Evolutionary conservation across 352 stramenopile genomes (phyloP).

Genomic region (Globisporangium paddicum): DNA sequence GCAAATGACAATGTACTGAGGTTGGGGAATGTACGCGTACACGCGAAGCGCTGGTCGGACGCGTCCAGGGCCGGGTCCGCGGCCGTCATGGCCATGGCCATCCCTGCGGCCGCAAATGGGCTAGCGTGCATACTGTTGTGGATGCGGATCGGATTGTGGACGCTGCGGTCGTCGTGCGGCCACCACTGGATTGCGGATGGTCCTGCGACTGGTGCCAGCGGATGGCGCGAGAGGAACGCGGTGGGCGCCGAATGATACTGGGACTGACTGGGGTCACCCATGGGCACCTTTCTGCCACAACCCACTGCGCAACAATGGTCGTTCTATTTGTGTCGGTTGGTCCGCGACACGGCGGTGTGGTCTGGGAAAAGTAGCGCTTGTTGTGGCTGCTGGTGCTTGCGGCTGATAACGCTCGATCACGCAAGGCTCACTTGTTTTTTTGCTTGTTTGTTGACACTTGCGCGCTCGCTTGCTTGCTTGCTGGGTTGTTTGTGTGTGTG

Average conservation of each 20-base stretch:
- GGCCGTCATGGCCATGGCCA: not conserved
- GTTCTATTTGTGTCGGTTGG: not conserved
- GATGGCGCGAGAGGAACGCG: not conserved
- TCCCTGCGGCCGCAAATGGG: slow-evolving; percentile 4
- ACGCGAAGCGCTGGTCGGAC: slow-evolving; percentile 58
- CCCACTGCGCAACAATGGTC: not conserved
- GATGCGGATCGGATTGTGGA: not conserved
- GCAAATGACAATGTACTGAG: slow-evolving; percentile 11
- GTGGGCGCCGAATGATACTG: no score
- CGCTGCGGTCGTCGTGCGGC: not conserved
- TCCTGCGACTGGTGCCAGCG: not conserved
- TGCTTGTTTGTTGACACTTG: not conserved
- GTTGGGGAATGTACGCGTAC: slow-evolving; percentile 44
- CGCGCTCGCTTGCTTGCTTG: not conserved
- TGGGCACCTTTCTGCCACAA: no score
- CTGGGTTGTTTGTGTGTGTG: not conserved
- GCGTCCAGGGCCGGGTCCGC: slow-evolving; percentile 26
- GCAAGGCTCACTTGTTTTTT: not conserved
- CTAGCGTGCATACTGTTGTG: slow-evolving; percentile 8
- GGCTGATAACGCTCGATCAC: not conserved
- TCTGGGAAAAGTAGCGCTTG: not conserved
- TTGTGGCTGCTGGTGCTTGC: not conserved
- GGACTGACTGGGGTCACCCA: no score
- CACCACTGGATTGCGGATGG: not conserved
- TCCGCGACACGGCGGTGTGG: not conserved